Evolutionary conservation across 2,329 filamentous ascomycete genomes (phyloP), one percentile per base, ranked within the genome.

Genomic region (Cladosporium sp.): DNA sequence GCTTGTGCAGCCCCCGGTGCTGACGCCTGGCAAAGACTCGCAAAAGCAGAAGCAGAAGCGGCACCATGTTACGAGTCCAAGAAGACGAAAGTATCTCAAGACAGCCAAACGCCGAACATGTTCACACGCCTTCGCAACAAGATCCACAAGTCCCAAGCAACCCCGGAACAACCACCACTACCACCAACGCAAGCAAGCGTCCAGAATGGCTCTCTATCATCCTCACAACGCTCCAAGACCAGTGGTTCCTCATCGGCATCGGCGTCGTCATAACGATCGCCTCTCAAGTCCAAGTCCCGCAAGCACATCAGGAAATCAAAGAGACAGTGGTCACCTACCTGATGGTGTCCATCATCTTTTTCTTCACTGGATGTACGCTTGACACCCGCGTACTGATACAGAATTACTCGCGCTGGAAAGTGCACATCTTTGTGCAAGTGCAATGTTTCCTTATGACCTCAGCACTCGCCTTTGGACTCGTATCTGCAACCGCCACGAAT

Each of bases 351-450:
- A 78, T 91, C 71, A 90, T 92, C 71, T 92, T 92, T 76, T 80
- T 92, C 65, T 83, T 91, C 70, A 91, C 88, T 65, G 90, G 90
- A 3, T 83, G 91, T 71, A 90, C 90, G 61, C 85, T 92, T 21
- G 83, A 88, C 8, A 87, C 86, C 0, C 80, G 83, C 38, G 86
- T 90, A 71, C 79, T 92, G 11, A 77, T 85, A 52, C 78, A 81
- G 61, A 90, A 91, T 71, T 82, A 86, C 66, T 82, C 83, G 65
- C 89, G 90, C 66, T 91, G 87, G 88, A 85, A 88, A 24, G 78
- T 92, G 18, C 90, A 92, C 72, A 73, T 88, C 11, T 81, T 90
- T 30, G 87, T 90, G 1, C 90, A 92, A 73, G 82, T 85, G 1
- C 87, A 87, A 68, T 90, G 87, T 65, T 91, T 90, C 73, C 78